Base-by-base conservation (phyloP, 805 yeast genomes). In the Ascoidea rubescens region DNA sequence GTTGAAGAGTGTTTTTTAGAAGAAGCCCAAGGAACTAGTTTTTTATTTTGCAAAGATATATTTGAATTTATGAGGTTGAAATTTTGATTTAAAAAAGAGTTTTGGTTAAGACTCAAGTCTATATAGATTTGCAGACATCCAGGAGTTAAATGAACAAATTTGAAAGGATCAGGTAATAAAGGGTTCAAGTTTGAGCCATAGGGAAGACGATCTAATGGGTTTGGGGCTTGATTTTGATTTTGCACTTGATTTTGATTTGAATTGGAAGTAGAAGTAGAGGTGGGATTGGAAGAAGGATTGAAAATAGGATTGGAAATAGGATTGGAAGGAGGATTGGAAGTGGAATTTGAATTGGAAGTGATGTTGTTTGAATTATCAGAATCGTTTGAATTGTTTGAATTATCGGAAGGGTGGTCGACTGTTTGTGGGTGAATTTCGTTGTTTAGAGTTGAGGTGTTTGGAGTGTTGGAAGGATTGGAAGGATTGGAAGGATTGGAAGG, bases 161-260 rank as follows among this genome's bases (percentile, higher is more conserved):
- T 69, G 58, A 74, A 78, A 1, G 78, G 75, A 58, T 79, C 84
- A 4, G 79, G 73, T 46, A 64, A 55, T 51, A 79, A 62, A 0
- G 83, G 79, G 54, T 76, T 78, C 32, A 78, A 69, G 48, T 70
- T 70, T 47, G 82, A 79, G 0, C 82, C 84, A 21, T 78, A 67
- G 31, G 72, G 70, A 7, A 67, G 48, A 4, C 64, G 58, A 48
- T 69, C 73, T 0, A 66, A 57, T 49, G 62, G 66, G 1, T 64
- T 64, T 48, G 62, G 66, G 12, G 61, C 60, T 3, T 62, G 54
- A 31, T 67, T 67, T 1, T 66, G 63, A 37, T 43, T 44, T 7
- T 31, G 30, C n/a, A n/a, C n/a, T n/a, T 12, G 28, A 48, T 28
- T 1, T 28, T 17, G 28, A 42, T 16, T 16, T 16, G 17, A 10